Percentiles rank a stretch among this genome's conserved stretches.
Conservation (phyloP, 2,329 filamentous ascomycete species). For the Drechslera avenae region DNA sequence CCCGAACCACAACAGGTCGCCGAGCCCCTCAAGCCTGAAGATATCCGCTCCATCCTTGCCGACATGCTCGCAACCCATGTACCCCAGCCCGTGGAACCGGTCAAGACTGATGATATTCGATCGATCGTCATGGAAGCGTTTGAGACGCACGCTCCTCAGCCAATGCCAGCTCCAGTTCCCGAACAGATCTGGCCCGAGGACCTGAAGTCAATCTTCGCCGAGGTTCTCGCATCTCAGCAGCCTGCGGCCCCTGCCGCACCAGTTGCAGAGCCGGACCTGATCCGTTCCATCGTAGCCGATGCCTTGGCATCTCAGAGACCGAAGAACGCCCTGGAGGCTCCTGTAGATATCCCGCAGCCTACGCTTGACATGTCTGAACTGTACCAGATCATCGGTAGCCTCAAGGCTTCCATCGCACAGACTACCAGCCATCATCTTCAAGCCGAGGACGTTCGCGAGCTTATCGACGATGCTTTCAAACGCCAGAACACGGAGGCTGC, state of each 20-base stretch:
- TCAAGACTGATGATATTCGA: constrained; percentile 32
- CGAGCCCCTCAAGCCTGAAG: constrained; percentile 35
- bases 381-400: constrained; percentile 54
- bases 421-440: constrained; percentile 53
- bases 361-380: constrained; percentile 50
- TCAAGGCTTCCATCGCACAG: constrained; percentile 55
- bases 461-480: constrained; percentile 46
- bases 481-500: constrained; percentile 40
- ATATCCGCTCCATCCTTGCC: constrained; percentile 34
- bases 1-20: constrained; percentile 21
- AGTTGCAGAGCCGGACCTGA: constrained; percentile 37
- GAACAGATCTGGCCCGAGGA: constrained; percentile 42
- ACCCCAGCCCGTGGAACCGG: constrained; percentile 20
- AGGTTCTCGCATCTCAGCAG: constrained; percentile 34
- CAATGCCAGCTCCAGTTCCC: constrained; percentile 28
- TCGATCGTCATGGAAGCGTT: constrained; percentile 40
- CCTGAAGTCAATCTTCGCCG: constrained; percentile 58
- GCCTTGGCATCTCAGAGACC: constrained; percentile 42
- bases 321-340: constrained; percentile 34
- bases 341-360: constrained; percentile 43
- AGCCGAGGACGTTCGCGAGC: constrained; percentile 50
- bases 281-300: constrained; percentile 43
- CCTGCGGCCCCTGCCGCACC: constrained; percentile 24
- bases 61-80: constrained; percentile 28
- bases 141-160: constrained; percentile 35